phyloP scores from a whole-genome alignment of 192 early-diverging fungal genomes.

The Spizellomyces punctatus region DNA sequence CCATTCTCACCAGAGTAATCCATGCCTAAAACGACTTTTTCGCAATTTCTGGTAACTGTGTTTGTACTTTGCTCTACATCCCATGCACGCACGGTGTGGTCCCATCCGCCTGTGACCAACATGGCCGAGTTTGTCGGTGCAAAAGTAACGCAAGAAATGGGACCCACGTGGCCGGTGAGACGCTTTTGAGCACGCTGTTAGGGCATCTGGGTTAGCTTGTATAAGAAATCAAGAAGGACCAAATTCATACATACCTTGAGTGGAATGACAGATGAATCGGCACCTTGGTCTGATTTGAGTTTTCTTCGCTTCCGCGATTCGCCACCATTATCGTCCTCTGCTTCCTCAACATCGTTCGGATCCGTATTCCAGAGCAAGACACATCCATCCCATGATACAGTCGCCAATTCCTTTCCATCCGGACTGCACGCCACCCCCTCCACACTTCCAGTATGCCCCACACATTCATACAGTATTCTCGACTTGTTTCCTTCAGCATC shows the following conservation, averaged over 20 bases:
- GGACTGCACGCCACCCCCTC: constrained; percentile 72
- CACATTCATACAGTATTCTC: constrained; percentile 28
- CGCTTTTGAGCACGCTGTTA: constrained; percentile 24
- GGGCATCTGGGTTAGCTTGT: no score
- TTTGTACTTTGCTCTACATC: constrained; percentile 80
- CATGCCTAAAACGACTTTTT: constrained; percentile 77
- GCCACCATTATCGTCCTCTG: background rate
- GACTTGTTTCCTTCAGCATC: constrained; percentile 1
- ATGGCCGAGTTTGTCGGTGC: constrained; percentile 46
- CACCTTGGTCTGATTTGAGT: constrained; percentile 41
- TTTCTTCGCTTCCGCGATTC: constrained; percentile 18
- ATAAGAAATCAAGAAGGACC: no score
- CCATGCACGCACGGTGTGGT: constrained; percentile 89
- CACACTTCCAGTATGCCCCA: constrained; percentile 80
- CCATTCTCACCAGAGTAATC: constrained; percentile 70
- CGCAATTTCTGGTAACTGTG: constrained; percentile 79
- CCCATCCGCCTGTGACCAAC: constrained; percentile 88
- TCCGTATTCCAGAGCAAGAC: constrained; percentile 74
- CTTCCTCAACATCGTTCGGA: constrained; percentile 38
- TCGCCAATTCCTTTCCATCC: constrained; percentile 56
- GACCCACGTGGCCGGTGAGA: constrained; percentile 75
- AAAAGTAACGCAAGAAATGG: constrained; percentile 74
- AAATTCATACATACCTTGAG: no score
- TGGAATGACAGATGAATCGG: background rate
- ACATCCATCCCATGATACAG: constrained; percentile 74